Percentiles rank a stretch among this genome's conserved stretches.
Conservation (phyloP, 2,329 filamentous ascomycete species). For the Gaeumannomyces tritici region DNA sequence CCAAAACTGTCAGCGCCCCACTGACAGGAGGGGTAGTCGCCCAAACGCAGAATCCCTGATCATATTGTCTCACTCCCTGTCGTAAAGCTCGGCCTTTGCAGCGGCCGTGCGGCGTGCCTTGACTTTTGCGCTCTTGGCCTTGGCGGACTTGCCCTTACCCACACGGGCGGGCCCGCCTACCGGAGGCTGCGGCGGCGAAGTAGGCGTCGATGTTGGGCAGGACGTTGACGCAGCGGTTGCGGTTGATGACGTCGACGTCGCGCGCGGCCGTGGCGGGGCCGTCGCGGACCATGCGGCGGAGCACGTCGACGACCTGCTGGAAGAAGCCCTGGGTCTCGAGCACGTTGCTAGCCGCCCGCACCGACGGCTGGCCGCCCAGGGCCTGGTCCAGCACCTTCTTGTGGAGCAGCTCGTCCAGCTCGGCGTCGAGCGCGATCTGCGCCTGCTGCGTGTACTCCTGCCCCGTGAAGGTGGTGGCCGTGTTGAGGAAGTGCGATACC, state of each 20-base stretch:
- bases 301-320: background rate
- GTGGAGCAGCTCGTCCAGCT: background rate
- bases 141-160: background rate
- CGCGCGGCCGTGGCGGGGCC: background rate
- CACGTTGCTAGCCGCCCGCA: background rate
- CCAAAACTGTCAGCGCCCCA: background rate
- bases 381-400: background rate
- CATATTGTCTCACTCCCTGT: background rate
- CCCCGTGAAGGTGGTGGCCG: background rate
- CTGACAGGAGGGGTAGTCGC: too few species aligned
- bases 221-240: conserved; percentile 1
- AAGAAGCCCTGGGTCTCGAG: background rate
- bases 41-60: background rate
- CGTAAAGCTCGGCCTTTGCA: background rate
- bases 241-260: background rate
- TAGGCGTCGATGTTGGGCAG: conserved; percentile 1
- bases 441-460: background rate
- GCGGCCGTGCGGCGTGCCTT: background rate
- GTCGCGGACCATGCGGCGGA: background rate
- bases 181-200: background rate
- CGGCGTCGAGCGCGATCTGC: background rate
- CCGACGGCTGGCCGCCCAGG: background rate
- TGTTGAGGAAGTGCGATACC: background rate
- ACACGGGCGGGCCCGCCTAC: background rate
- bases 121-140: background rate